A percentile compares a stretch with the other conserved stretches of the same genome.
These are phyloP conservation scores for Salvia hispanica DNA, from an alignment of 257 asterid genomes.

Conservation along the genomic window DNA sequence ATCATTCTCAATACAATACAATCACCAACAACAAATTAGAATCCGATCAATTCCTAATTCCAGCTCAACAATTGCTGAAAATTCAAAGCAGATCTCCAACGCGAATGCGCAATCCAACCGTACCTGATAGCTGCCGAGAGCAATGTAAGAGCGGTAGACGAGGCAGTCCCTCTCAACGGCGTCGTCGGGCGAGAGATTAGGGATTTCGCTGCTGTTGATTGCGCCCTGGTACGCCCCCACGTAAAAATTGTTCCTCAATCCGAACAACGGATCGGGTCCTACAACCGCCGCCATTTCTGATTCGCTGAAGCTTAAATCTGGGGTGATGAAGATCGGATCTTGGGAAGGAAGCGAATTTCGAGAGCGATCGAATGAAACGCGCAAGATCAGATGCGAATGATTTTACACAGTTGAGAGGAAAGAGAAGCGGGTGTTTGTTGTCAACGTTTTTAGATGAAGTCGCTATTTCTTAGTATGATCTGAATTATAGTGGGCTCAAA, in stretches of 20 bases:
- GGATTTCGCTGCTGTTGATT: constrained; percentile 88
- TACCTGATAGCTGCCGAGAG: constrained; percentile 87
- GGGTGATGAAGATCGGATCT: constrained; percentile 40
- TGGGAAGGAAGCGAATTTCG: constrained; percentile 16
- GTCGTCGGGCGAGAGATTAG: constrained; percentile 81
- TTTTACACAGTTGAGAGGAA: constrained; percentile 6
- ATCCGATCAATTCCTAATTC: constrained; percentile 14
- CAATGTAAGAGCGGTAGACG: constrained; percentile 89
- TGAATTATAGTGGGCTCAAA: neutral
- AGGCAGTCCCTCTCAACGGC: constrained; percentile 75
- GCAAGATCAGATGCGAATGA: constrained; percentile 23
- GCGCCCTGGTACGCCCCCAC: constrained; percentile 96
- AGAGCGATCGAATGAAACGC: constrained; percentile 27
- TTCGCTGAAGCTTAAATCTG: constrained; percentile 16
- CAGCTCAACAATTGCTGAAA: constrained; percentile 27
- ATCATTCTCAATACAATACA: constrained; percentile 11
- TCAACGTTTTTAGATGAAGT: neutral
- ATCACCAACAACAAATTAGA: neutral
- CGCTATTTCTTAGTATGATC: neutral
- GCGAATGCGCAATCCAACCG: constrained; percentile 5
- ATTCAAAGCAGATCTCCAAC: constrained; percentile 31
- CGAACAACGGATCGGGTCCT: constrained; percentile 90
- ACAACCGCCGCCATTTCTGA: constrained; percentile 50
- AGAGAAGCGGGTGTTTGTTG: constrained; percentile 14
- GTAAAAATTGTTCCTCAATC: constrained; percentile 85